Conservation (phyloP, 2,329 filamentous ascomycete species). For the Hypoxylon sp. region DNA sequence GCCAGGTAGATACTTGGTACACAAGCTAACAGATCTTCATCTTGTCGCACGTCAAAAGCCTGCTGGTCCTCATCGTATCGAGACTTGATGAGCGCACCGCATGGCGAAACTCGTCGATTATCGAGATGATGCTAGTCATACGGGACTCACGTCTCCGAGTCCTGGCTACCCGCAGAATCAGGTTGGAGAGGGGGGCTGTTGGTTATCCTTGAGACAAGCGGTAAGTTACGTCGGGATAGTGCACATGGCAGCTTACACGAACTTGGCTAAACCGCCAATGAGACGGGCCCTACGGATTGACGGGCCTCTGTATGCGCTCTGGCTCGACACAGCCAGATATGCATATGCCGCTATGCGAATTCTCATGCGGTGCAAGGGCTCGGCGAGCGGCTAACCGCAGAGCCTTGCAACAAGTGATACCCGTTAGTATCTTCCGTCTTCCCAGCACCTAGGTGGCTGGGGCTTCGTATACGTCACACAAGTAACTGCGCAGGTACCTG, state of each 20-base stretch:
- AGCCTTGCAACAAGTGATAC: constrained; percentile 9
- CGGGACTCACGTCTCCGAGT: constrained; percentile 15
- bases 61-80: too few relatives aligned
- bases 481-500: not conserved
- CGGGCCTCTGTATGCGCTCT: too few relatives aligned
- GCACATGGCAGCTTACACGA: not conserved
- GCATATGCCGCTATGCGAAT: constrained; percentile 26
- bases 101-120: not conserved
- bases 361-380: constrained; percentile 18
- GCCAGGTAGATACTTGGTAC: too few relatives aligned
- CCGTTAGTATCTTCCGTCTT: constrained; percentile 5
- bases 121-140: not conserved
- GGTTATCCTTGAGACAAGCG: constrained; percentile 7
- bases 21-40: too few relatives aligned
- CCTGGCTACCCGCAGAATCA: constrained; percentile 38
- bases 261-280: not conserved
- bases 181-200: constrained; percentile 1
- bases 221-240: constrained; percentile 1
- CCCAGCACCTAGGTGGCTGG: too few relatives aligned
- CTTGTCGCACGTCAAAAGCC: too few relatives aligned
- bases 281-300: too few relatives aligned
- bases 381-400: constrained; percentile 31
- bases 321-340: constrained; percentile 2
- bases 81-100: constrained; percentile 9
- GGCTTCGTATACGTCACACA: not conserved